Evolutionary conservation across 1,139 yeast species (phyloP), one percentile per base, ranked within the genome.

Genomic region (Keqinozyma sinolaborantium): DNA sequence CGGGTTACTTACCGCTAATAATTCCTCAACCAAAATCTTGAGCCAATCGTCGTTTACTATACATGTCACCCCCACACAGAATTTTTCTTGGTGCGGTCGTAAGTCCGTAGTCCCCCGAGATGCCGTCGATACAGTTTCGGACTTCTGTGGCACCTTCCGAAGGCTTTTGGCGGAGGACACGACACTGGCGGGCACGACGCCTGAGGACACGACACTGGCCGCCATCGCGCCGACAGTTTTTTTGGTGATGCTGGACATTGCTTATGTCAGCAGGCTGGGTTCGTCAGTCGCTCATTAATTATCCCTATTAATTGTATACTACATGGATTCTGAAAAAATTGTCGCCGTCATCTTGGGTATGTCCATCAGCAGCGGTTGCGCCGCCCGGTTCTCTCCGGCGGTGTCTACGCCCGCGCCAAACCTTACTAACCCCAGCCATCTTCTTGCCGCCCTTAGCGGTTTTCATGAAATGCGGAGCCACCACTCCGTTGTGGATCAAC

Each of bases 391-490:
- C 11, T 14, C n/a, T 7, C 15, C 16, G 16, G n/a, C n/a, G n/a
- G 10, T 14, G 30, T 18, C 16, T 8, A 16, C 16, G 7, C 16
- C 14, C 6, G 14, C 19, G n/a, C 26, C 4, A 21, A 4, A 12
- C 25, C 10, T 16, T 33, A 42, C 44, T 38, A 29, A 31, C 35
- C 14, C 21, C 43, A 26, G 87, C 87, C 33, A 36, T 81, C 33
- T 60, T 81, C 43, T 60, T 81, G 46, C 90, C 88, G 33, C 88
- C 88, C 31, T 64, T 80, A 47, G 85, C 88, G 23, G 88, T 82
- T 40, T 81, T 73, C 57, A 58, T 80, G 70, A 74, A 69, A 46
- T 70, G 68, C 45, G 88, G 88, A 38, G 69, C 76, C 41, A 75
- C 80, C 41, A 65, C 70, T 30, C 79, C 71, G 29, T 74, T 81